Percentiles rank a stretch among this genome's conserved stretches.
Evolutionary conservation across 495 filamentous ascomycete species (phyloP).

Genomic region (Talaromyces liani): DNA sequence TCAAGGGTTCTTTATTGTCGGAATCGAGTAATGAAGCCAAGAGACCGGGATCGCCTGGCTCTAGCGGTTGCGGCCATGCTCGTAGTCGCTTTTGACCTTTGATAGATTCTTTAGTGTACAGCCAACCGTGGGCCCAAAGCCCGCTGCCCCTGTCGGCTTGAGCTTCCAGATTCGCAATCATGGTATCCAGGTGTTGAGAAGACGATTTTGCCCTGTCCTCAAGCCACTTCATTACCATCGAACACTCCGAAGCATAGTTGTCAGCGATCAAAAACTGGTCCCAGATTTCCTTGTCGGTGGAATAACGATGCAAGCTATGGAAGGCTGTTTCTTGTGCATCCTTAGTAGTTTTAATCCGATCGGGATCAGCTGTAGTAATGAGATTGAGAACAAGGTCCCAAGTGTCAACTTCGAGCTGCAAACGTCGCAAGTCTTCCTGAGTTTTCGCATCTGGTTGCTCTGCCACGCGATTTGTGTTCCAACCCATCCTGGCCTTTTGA

Average conservation of each 20-base stretch:
- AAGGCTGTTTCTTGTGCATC: constrained; percentile 33
- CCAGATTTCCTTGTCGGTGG: constrained; percentile 56
- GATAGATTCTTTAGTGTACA: constrained; percentile 82
- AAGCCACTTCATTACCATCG: constrained; percentile 75
- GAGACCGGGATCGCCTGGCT: constrained; percentile 49
- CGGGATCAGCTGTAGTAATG: constrained; percentile 44
- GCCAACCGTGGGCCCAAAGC: constrained; percentile 77
- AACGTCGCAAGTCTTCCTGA: constrained; percentile 39
- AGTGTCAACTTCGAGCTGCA: constrained; percentile 71
- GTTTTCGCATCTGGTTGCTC: constrained; percentile 27
- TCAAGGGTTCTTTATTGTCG: constrained; percentile 53
- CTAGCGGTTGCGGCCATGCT: constrained; percentile 54
- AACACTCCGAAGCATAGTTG: constrained; percentile 64
- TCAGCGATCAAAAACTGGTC: constrained; percentile 56
- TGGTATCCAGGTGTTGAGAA: constrained; percentile 60
- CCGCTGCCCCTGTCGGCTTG: constrained; percentile 56
- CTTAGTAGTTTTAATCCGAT: constrained; percentile 20
- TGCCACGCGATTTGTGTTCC: constrained; percentile 22
- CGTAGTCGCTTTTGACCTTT: constrained; percentile 80
- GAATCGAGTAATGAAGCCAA: constrained; percentile 47
- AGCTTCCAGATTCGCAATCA: constrained; percentile 61
- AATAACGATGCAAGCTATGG: constrained; percentile 48
- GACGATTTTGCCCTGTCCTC: constrained; percentile 59
- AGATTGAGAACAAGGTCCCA: constrained; percentile 76
- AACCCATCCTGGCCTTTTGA: constrained; percentile 27